A percentile compares a stretch with the other conserved stretches of the same genome.
Conservation (phyloP, 805 yeast genomes). For the Kuraishia cidri region DNA sequence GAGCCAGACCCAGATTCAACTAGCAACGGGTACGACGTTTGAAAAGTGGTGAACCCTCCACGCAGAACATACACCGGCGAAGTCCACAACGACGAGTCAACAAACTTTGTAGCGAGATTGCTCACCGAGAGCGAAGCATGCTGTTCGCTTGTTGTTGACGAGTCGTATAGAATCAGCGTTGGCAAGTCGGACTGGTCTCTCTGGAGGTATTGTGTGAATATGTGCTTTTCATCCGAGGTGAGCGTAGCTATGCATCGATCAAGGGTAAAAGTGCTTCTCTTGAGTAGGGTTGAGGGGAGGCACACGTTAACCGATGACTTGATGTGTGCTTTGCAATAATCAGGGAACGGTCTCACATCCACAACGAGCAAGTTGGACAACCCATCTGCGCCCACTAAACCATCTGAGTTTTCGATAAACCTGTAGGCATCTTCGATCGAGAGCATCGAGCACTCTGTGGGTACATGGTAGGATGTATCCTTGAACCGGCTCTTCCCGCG, state of each 20-base stretch:
- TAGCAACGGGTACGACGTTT: conserved; percentile 13
- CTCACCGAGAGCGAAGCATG: conserved; percentile 27
- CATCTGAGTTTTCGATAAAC: background rate
- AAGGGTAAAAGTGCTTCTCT: conserved; percentile 64
- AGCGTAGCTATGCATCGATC: conserved; percentile 53
- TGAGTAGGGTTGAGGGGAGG: conserved; percentile 81
- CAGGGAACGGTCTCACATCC: conserved; percentile 79
- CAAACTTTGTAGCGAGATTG: conserved; percentile 40
- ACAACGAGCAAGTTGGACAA: conserved; percentile 35
- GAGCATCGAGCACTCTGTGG: background rate
- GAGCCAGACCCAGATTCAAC: conserved; percentile 16
- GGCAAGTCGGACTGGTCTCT: conserved; percentile 24
- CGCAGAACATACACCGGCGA: conserved; percentile 32
- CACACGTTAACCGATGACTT: conserved; percentile 64
- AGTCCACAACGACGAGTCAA: conserved; percentile 24
- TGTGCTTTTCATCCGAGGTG: conserved; percentile 38
- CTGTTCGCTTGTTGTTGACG: conserved; percentile 17
- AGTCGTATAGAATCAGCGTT: conserved; percentile 44
- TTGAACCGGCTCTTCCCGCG: conserved; percentile 3
- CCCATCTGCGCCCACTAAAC: conserved; percentile 13
- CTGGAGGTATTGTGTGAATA: conserved; percentile 27
- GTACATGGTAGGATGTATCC: conserved; percentile 1
- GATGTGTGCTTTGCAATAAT: conserved; percentile 52
- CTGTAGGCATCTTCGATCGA: background rate
- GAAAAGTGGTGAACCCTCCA: conserved; percentile 30